Evolutionary conservation across 176 grass and related monocot genomes (phyloP).

Genomic region (Oryza rufipogon): DNA sequence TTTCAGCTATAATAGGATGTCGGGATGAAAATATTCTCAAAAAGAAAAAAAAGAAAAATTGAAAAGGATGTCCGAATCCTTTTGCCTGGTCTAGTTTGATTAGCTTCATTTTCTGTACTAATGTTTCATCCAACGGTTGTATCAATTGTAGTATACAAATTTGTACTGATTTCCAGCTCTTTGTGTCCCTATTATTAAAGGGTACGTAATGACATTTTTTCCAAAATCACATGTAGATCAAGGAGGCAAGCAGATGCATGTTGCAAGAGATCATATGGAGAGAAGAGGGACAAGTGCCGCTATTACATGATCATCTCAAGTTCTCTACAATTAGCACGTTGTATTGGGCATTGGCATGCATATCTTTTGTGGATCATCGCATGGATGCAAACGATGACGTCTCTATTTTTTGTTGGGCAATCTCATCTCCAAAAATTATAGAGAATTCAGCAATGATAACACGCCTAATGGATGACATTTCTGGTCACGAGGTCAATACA

Average conservation of each 20-base stretch:
- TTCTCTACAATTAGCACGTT: not conserved
- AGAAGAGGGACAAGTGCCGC: not conserved
- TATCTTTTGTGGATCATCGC: not conserved
- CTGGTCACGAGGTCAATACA: not conserved
- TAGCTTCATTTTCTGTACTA: no score
- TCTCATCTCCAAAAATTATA: not conserved
- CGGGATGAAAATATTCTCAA: no score
- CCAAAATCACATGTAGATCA: not conserved
- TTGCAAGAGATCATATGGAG: constrained; percentile 11
- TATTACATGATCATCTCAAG: not conserved
- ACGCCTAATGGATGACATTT: not conserved
- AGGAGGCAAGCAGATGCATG: not conserved
- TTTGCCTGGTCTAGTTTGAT: no score
- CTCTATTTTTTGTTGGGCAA: no score
- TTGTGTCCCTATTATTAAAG: no score
- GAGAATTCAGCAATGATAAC: not conserved
- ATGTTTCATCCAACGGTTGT: no score
- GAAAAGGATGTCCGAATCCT: no score
- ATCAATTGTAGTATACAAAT: no score
- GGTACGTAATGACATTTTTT: no score
- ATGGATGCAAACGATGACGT: not conserved
- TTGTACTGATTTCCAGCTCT: no score
- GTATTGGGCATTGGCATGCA: not conserved
- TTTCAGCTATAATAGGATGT: no score
- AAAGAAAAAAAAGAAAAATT: no score